Conservation (phyloP, 441 rosid genomes). For the Erodium moschatum region DNA sequence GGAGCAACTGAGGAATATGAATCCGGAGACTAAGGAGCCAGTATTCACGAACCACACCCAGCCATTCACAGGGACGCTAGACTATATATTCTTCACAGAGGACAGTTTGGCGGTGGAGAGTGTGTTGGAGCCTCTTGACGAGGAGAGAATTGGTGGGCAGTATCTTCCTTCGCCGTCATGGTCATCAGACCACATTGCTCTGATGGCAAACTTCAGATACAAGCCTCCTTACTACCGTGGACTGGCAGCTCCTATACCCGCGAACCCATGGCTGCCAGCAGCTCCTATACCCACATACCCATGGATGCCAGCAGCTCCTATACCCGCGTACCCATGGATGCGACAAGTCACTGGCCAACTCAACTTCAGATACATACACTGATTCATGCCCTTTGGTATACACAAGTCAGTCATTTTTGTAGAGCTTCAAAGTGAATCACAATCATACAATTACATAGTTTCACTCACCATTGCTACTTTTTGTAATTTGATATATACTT, state of each 20-base stretch:
- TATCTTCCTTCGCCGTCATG: constrained; percentile 6
- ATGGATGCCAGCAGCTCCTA: no score
- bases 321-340: no score
- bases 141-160: not conserved
- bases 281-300: no score
- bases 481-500: no score
- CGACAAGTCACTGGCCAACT: no score
- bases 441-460: no score
- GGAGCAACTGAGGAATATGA: not conserved
- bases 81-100: constrained; percentile 9
- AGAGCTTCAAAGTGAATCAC: no score
- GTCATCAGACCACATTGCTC: constrained; percentile 7
- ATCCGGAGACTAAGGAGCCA: not conserved
- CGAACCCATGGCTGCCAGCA: not conserved
- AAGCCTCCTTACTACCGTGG: not conserved
- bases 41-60: constrained; percentile 5
- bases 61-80: not conserved
- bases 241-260: not conserved
- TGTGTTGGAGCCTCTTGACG: constrained; percentile 2
- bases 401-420: no score
- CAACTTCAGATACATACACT: no score
- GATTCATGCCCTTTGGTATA: no score
- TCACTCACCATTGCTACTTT: no score
- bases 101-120: constrained; percentile 1
- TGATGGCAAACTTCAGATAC: not conserved